These are phyloP conservation scores for Silybum marianum DNA, from an alignment of 129 eudicot genomes.

Conservation along the genomic window DNA sequence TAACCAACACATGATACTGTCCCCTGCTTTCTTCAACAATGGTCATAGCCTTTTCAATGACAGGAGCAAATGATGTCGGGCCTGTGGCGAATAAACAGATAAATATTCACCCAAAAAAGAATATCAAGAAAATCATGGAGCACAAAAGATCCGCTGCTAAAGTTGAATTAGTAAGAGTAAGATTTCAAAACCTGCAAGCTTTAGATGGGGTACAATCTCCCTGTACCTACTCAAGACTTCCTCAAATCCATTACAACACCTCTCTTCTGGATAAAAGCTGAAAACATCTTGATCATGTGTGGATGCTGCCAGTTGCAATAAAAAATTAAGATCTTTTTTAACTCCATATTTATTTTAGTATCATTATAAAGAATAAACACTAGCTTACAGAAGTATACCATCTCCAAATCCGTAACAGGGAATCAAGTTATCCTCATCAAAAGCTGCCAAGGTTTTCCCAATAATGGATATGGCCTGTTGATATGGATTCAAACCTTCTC, in stretches of 20 bases:
- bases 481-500: slow-evolving; percentile 72
- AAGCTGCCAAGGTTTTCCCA: slow-evolving; percentile 89
- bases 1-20: slow-evolving; percentile 87
- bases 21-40: slow-evolving; percentile 96
- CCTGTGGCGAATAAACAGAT: slow-evolving; percentile 47
- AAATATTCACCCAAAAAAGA: slow-evolving; percentile 2
- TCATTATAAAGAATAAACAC: not conserved
- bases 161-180: slow-evolving; percentile 12
- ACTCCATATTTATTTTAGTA: not conserved
- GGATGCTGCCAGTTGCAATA: slow-evolving; percentile 58
- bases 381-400: slow-evolving; percentile 53
- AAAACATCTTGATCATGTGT: slow-evolving; percentile 97
- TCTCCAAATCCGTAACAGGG: slow-evolving; percentile 99
- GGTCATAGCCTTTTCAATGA: slow-evolving; percentile 93
- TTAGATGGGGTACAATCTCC: slow-evolving; percentile 78
- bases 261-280: slow-evolving; percentile 85
- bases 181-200: slow-evolving; percentile 74
- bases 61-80: slow-evolving; percentile 96
- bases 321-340: not conserved
- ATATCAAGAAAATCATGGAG: slow-evolving; percentile 5
- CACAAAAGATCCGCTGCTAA: not conserved
- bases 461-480: slow-evolving; percentile 89
- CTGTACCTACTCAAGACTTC: slow-evolving; percentile 84
- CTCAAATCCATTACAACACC: slow-evolving; percentile 88
- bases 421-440: slow-evolving; percentile 95